These are phyloP conservation scores for Arthrobotrys megalospora DNA, from an alignment of 2,329 filamentous ascomycete genomes.

Conservation along the genomic window DNA sequence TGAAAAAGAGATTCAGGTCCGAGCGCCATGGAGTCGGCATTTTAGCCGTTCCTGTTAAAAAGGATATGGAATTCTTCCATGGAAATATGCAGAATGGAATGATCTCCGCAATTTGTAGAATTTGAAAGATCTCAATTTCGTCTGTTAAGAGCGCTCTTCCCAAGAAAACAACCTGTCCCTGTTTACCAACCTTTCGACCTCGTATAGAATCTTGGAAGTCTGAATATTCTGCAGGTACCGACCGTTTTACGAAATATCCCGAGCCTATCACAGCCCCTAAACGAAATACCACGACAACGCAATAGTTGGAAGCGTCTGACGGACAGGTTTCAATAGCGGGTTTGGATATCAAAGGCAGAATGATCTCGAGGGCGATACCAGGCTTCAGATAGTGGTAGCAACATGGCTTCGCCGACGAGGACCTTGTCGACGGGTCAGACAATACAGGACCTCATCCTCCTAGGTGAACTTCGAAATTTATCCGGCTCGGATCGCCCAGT, in stretches of 20 bases:
- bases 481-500: background rate
- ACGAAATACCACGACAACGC: constrained; percentile 24
- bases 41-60: constrained; percentile 56
- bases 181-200: constrained; percentile 14
- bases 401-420: constrained; percentile 36
- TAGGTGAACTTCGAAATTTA: constrained; percentile 34
- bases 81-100: constrained; percentile 41
- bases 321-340: constrained; percentile 1
- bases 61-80: constrained; percentile 41
- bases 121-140: background rate
- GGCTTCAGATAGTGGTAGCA: constrained; percentile 29
- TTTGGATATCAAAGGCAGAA: constrained; percentile 33
- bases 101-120: constrained; percentile 27
- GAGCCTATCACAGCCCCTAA: constrained; percentile 24
- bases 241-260: constrained; percentile 1
- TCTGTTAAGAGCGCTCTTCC: background rate
- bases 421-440: constrained; percentile 56
- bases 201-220: constrained; percentile 6
- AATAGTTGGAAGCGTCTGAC: background rate
- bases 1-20: constrained; percentile 39
- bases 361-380: constrained; percentile 34
- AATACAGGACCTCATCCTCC: constrained; percentile 41
- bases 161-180: background rate
- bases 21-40: constrained; percentile 49
- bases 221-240: background rate